Base-by-base conservation (phyloP, 2,329 filamentous ascomycete genomes). In the Pseudogymnoascus sp. region DNA sequence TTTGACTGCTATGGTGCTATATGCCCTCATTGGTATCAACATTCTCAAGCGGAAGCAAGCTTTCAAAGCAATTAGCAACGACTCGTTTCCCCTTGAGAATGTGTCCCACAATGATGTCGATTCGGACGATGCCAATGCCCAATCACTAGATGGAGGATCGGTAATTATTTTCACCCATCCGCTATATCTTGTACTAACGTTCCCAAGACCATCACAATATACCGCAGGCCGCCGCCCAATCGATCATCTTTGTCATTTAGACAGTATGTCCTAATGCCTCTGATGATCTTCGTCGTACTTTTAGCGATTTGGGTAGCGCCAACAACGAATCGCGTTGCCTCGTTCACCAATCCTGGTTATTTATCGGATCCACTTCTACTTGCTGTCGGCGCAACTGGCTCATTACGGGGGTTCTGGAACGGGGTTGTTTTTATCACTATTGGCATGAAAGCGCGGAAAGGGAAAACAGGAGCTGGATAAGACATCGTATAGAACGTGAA, bases 381-480 rank as follows among this genome's bases (percentile, higher is more conserved):
- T 92, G n/a, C 89, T 89, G 0, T 79, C 90, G 0, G 72, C 22
- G 65, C 69, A 1, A 70, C 73, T 8, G 74, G 74, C 1, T 75
- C 73, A 0, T 64, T 76, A 33, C 89, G 92, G 70, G 90, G 90
- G 0, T 89, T 91, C 69, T 92, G 90, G 89, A 93, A 93, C 72
- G 83, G 86, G 28, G 74, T 76, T 12, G 72, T 77, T 1, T 76
- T 75, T 61, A 63, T 76, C 4, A 69, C 71, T 1, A 69, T 76
- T 23, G 73, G 73, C 0, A 76, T 78, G 62, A 76, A 73, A 60
- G 63, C 55, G 22, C 30, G 63, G 55, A 62, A 62, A 30, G 39
- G 63, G 52, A 33, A 60, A 45, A 60, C 25, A 16, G 25, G n/a
- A 9, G 25, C 45, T 6, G 45, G 45, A 30, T 55, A 30, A 49